Conservation (phyloP, 441 rosid species). For the Adansonia gregorii region DNA sequence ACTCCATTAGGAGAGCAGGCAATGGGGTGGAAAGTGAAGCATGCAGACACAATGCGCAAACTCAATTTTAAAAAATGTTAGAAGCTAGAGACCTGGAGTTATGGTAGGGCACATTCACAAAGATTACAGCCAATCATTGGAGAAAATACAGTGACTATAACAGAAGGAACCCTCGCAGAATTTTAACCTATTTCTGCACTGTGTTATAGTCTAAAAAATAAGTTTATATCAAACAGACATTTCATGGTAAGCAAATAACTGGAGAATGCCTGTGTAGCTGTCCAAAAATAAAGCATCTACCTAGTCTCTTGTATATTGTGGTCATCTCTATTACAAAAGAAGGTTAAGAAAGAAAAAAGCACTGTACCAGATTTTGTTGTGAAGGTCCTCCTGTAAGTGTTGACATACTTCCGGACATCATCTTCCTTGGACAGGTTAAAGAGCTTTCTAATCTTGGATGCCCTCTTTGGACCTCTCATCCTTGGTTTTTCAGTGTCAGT, state of each 20-base stretch:
- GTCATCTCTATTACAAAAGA: background rate
- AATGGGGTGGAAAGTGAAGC: background rate
- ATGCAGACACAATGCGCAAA: background rate
- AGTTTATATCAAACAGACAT: background rate
- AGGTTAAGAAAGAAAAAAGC: background rate
- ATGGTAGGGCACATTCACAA: too few species aligned
- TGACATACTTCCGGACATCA: conserved; percentile 43
- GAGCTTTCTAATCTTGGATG: too few species aligned
- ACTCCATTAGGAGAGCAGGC: background rate
- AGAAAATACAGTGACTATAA: background rate
- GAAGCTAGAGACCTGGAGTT: too few species aligned
- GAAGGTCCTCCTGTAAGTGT: conserved; percentile 61
- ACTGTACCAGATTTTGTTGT: conserved; percentile 51
- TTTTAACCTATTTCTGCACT: background rate
- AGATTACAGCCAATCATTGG: background rate
- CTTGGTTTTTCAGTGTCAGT: too few species aligned
- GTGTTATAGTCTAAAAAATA: background rate
- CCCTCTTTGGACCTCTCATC: too few species aligned
- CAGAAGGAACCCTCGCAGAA: background rate
- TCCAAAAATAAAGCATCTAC: background rate
- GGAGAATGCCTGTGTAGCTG: background rate
- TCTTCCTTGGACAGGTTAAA: too few species aligned
- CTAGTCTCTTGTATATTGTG: background rate
- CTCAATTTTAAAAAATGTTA: background rate
- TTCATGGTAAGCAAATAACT: background rate